A percentile compares a stretch with the other conserved stretches of the same genome.
Conservation (phyloP, 2,329 filamentous ascomycete genomes). For the Hypoxylon rubiginosum region DNA sequence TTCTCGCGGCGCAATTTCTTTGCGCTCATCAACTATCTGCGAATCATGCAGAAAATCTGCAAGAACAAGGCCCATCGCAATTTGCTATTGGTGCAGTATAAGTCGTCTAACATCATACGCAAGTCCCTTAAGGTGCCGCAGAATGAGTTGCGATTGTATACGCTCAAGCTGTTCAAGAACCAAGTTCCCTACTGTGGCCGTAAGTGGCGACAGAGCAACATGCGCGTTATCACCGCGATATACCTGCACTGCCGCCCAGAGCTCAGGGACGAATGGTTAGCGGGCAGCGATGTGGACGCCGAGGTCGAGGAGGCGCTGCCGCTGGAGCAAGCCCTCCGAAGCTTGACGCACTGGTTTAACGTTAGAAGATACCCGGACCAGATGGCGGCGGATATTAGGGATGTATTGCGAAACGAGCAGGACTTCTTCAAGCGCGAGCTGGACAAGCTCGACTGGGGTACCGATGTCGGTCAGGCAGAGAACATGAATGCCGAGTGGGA, state of each 20-base stretch:
- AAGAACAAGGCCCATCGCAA: conserved; percentile 96
- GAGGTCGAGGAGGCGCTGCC: conserved; percentile 95
- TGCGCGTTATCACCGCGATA: conserved; percentile 97
- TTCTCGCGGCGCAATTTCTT: conserved; percentile 97
- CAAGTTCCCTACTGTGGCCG: conserved; percentile 98
- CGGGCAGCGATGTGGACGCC: conserved; percentile 89
- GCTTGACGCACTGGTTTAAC: conserved; percentile 95
- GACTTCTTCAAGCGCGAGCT: conserved; percentile 85
- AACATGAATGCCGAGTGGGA: conserved; percentile 44
- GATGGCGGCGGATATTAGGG: conserved; percentile 72
- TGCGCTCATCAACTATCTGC: conserved; percentile 92
- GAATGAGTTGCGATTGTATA: conserved; percentile 88
- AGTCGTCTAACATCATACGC: conserved; percentile 90
- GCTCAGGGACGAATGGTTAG: conserved; percentile 93
- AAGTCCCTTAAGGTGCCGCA: conserved; percentile 94
- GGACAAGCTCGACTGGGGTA: conserved; percentile 72
- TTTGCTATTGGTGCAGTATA: conserved; percentile 93
- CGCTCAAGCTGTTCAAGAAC: conserved; percentile 97
- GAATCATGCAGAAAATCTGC: conserved; percentile 97
- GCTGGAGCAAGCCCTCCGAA: conserved; percentile 89
- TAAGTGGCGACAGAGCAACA: conserved; percentile 98
- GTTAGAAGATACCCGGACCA: conserved; percentile 83
- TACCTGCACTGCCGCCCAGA: conserved; percentile 95
- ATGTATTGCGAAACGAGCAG: conserved; percentile 77
- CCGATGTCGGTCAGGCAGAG: conserved; percentile 54